Percentiles rank a stretch among this genome's conserved stretches.
Evolutionary conservation across 441 rosid genomes (phyloP).

Genomic region (Croton setiger): DNA sequence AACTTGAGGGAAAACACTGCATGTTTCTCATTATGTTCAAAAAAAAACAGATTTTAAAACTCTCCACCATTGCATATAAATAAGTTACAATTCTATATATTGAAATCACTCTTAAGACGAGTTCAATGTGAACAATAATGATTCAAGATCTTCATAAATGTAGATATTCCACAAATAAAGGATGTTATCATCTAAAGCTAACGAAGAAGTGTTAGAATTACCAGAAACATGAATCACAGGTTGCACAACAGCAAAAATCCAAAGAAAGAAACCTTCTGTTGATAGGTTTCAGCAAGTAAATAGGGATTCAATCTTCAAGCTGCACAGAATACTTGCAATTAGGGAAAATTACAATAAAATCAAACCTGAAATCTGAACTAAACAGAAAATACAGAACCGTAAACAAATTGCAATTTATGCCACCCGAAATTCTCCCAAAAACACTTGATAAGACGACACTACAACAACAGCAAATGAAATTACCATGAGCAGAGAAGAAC

Average conservation of each 20-base stretch:
- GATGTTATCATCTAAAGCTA: neutral
- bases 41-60: neutral
- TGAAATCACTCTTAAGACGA: neutral
- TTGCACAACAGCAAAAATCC: conserved; percentile 4
- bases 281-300: conserved; percentile 14
- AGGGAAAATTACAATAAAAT: conserved; percentile 20
- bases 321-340: neutral
- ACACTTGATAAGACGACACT: conserved; percentile 2
- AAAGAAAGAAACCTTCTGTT: conserved; percentile 9
- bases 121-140: neutral
- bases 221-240: conserved; percentile 16
- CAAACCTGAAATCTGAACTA: neutral
- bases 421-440: neutral
- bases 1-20: neutral
- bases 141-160: neutral
- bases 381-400: neutral
- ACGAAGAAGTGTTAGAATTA: conserved; percentile 19
- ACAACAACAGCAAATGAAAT: conserved; percentile 12
- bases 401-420: neutral
- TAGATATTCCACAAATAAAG: conserved; percentile 1
- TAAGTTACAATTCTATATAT: neutral
- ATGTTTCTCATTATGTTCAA: neutral
- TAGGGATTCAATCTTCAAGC: conserved; percentile 22
- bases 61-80: neutral
- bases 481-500: conserved; percentile 26